Conservation (phyloP, 225 moss, liverwort and hornwort genomes). For the Polytrichum formosum region DNA sequence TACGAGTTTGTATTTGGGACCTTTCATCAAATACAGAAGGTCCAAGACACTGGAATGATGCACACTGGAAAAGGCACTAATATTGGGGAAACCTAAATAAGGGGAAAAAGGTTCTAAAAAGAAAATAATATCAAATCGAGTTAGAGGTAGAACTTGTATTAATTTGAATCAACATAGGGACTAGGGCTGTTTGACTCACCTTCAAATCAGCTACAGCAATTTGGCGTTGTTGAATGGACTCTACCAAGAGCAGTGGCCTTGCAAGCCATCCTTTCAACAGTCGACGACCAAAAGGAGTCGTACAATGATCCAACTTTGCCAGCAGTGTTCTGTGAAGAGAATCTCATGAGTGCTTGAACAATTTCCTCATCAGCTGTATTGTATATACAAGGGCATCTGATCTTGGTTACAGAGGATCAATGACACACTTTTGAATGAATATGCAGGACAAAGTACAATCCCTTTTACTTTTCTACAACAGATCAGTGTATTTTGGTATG, state of each 20-base stretch:
- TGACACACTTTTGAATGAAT: no score
- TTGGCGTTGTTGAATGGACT: constrained; percentile 82
- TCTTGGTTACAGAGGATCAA: not conserved
- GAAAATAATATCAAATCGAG: no score
- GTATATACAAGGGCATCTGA: not conserved
- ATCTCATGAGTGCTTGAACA: no score
- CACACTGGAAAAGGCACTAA: no score
- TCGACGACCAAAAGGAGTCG: constrained; percentile 84
- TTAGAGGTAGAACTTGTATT: no score
- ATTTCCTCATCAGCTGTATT: not conserved
- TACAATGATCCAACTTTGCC: constrained; percentile 74
- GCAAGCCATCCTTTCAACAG: constrained; percentile 88
- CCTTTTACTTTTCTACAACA: not conserved
- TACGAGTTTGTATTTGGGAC: no score
- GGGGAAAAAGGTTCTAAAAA: no score
- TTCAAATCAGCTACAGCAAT: constrained; percentile 67
- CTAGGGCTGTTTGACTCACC: constrained; percentile 31
- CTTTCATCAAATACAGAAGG: no score
- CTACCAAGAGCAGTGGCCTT: constrained; percentile 71
- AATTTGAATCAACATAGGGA: not conserved
- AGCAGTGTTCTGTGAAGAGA: constrained; percentile 68
- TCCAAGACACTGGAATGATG: no score
- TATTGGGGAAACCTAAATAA: no score
- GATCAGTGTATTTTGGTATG: constrained; percentile 2
- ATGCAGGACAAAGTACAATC: not conserved